Base-by-base conservation (phyloP, 2,329 filamentous ascomycete species). In the Drechmeria coniospora region DNA sequence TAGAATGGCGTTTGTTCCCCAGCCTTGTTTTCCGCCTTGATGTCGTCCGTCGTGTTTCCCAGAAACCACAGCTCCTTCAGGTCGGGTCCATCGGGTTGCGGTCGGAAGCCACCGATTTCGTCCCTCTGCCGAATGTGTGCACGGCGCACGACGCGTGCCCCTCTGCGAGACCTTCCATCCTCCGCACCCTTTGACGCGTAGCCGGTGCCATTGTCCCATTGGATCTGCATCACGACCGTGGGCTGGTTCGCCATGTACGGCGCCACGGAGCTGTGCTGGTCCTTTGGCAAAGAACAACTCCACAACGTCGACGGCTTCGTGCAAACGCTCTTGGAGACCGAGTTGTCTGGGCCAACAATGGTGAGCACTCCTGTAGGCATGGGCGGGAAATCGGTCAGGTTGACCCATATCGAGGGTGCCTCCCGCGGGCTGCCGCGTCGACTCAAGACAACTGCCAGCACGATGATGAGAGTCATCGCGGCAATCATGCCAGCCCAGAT, bases 1-100 rank as follows among this genome's bases (percentile, higher is more conserved):
- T 78, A 92, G 51, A 94, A 92, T 0, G 87, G 86, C 0, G 87
- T 92, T 7, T 75, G 67, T 53, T 93, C 86, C 37, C 86, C 86
- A 1, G 75, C 74, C 49, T 87, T 93, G 4, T 74, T 55, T 23
- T 66, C 43, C 0, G 65, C 63, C 9, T 65, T 59, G 35, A 81
- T 72, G 0, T 67, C 65, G 43, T 95, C 87, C 0, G 84, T 92
- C 0, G 81, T 86, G 45, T 84, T 80, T 4, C 86, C 84, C 6
- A 94, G 52, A 43, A 94, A 93, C 35, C 59, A 66, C 51, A 82
- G 77, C 33, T 95, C 86, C 21, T 70, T 57, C 15, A 69, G 58
- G n/a, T 53, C 56, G 0, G 77, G 75, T 4, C 74, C 61, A 2
- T 56, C 42, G 0, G 77, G 77, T 2, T 59, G 51, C 0, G 77